Evolutionary conservation across 371 early-diverging fungal genomes (phyloP).

Genomic region (Saksenaea vasiformis): DNA sequence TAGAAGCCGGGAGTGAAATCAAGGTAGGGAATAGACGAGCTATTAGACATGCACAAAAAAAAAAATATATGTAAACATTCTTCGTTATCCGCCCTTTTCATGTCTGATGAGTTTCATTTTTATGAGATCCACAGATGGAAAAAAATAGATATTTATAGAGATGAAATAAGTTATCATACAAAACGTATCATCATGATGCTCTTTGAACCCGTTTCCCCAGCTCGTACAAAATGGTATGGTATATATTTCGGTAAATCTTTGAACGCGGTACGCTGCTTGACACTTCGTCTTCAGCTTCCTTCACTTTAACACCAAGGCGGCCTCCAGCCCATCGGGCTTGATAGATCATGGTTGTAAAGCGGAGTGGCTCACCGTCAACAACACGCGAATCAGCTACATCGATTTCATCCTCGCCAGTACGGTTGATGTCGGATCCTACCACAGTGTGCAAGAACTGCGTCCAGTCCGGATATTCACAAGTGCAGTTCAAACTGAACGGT

Average conservation of each 20-base stretch:
- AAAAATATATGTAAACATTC: no score
- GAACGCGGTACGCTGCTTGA: conserved; percentile 4
- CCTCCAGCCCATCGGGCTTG: conserved; percentile 37
- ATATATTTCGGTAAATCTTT: conserved; percentile 23
- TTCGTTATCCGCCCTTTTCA: no score
- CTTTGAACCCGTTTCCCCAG: conserved; percentile 14
- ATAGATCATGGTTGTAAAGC: conserved; percentile 16
- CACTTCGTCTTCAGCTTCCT: conserved; percentile 20
- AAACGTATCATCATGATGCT: background rate
- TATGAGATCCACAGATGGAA: no score
- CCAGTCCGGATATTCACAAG: conserved; percentile 26
- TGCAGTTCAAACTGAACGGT: conserved; percentile 31
- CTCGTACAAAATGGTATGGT: conserved; percentile 28
- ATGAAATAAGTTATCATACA: background rate
- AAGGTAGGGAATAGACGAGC: no score
- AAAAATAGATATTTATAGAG: background rate
- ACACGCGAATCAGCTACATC: background rate
- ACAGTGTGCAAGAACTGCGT: conserved; percentile 9
- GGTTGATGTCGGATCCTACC: no score
- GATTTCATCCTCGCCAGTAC: background rate
- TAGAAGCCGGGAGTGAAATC: no score
- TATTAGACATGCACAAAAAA: no score
- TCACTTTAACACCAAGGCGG: conserved; percentile 22
- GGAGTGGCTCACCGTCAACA: background rate
- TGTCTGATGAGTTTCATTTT: no score